These are phyloP conservation scores for Penicillium waksmanii DNA, from an alignment of 495 filamentous ascomycete species.

Conservation along the genomic window DNA sequence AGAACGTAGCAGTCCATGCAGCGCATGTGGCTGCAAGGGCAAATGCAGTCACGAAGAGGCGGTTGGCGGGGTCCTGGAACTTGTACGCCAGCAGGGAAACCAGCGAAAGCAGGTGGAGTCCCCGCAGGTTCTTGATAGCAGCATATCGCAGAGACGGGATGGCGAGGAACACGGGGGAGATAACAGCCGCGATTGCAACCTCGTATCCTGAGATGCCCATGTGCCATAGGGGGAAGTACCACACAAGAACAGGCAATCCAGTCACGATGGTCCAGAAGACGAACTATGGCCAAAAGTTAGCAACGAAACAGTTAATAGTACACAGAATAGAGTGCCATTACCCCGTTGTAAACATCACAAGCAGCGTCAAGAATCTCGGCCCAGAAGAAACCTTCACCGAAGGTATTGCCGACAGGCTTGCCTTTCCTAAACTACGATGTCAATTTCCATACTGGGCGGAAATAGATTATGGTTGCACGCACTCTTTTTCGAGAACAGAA, in stretches of 20 bases:
- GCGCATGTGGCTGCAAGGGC: slow-evolving; percentile 78
- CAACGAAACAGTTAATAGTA: background rate
- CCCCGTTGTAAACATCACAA: slow-evolving; percentile 92
- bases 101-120: slow-evolving; percentile 75
- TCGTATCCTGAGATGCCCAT: slow-evolving; percentile 99
- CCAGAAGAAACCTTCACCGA: slow-evolving; percentile 74
- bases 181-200: slow-evolving; percentile 79
- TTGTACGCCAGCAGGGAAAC: slow-evolving; percentile 79
- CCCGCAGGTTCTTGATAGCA: slow-evolving; percentile 67
- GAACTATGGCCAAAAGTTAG: slow-evolving; percentile 60
- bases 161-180: slow-evolving; percentile 80
- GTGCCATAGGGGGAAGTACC: slow-evolving; percentile 99
- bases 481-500: slow-evolving; percentile 87
- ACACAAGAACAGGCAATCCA: slow-evolving; percentile 82
- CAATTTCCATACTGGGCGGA: slow-evolving; percentile 26
- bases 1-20: slow-evolving; percentile 79
- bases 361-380: slow-evolving; percentile 74
- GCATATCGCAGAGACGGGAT: slow-evolving; percentile 69
- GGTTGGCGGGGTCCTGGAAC: slow-evolving; percentile 69
- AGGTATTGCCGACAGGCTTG: slow-evolving; percentile 70
- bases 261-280: slow-evolving; percentile 96
- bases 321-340: slow-evolving; percentile 42
- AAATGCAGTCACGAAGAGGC: slow-evolving; percentile 80
- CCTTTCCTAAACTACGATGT: slow-evolving; percentile 67
- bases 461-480: slow-evolving; percentile 44